phyloP scores from a whole-genome alignment of 257 asterid species.

The Petunia secreta region DNA sequence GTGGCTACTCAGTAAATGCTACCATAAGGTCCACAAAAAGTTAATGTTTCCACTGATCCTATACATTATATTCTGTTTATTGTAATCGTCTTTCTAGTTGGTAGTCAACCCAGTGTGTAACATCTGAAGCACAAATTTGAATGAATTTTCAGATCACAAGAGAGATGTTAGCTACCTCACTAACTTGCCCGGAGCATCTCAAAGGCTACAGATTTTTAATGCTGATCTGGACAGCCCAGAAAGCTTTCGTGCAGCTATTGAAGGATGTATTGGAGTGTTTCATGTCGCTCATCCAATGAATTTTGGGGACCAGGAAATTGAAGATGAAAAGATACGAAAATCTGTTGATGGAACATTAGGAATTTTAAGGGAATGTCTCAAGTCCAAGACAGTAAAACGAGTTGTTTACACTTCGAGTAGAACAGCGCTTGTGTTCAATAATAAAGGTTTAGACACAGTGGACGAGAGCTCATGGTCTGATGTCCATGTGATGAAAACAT shows the following conservation, averaged over 20 bases:
- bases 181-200: slow-evolving; percentile 49
- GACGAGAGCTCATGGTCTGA: too few relatives aligned
- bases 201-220: too few relatives aligned
- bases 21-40: slow-evolving; percentile 40
- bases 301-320: slow-evolving; percentile 39
- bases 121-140: background rate
- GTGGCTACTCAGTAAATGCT: slow-evolving; percentile 48
- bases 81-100: background rate
- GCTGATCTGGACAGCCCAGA: too few relatives aligned
- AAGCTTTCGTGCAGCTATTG: too few relatives aligned
- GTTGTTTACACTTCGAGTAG: slow-evolving; percentile 56
- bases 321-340: slow-evolving; percentile 40
- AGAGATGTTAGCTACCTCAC: slow-evolving; percentile 56
- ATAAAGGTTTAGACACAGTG: too few relatives aligned
- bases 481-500: too few relatives aligned
- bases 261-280: too few relatives aligned
- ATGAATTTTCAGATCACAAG: slow-evolving; percentile 34
- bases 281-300: too few relatives aligned
- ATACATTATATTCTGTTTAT: too few relatives aligned
- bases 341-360: slow-evolving; percentile 37
- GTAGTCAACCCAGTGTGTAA: too few relatives aligned
- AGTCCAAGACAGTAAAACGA: slow-evolving; percentile 48
- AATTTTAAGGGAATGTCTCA: slow-evolving; percentile 50
- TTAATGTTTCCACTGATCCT: background rate
- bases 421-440: slow-evolving; percentile 29